Base-by-base conservation (phyloP, 352 stramenopile genomes). In the Phytopythium kandeliae region DNA sequence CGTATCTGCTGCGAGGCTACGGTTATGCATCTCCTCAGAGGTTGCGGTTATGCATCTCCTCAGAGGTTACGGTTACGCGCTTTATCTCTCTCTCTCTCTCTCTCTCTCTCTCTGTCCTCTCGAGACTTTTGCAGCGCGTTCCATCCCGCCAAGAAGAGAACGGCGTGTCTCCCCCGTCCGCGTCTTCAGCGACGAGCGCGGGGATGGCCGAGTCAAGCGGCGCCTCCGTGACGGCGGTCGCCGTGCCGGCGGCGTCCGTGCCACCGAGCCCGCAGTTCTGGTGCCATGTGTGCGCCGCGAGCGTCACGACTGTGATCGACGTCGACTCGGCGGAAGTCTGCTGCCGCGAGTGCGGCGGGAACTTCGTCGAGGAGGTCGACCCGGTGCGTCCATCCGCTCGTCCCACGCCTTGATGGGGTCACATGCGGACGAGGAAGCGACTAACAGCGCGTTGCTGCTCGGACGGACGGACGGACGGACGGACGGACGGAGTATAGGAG, bases 321-420 rank as follows among this genome's bases (percentile, higher is more conserved):
- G 71, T 60, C 11, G 62, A 64, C 50, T 77, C 61, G 17, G 68
- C 78, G 28, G 84, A 95, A 48, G 65, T 95, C 13, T 87, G 74
- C 56, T 95, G 84, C 51, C 63, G 69, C 21, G 48, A 55, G 48
- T 95, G 84, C 65, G 67, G 68, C 31, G 69, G 84, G 34, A 89
- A 89, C 66, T 95, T 95, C 60, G 84, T 95, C 40, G 84, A 95
- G 57, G 78, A 92, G 59, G 69, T 95, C 48, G 81, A 95, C 54
- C 65, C 72, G 54, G 84, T 88, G 56, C 31, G 19, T n/a, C n/a
- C n/a, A n/a, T 17, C 21, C 38, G 13, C 21, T 4, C 4, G 3
- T 25, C 19, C 15, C 19, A 28, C 11, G 7, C 37, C 9, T 22
- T 9, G n/a, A 7, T 33, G 1, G 37, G 25, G 47, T 22, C 24